These are phyloP conservation scores for Hippophae gyantsensis DNA, from an alignment of 306 rosid species.

Conservation along the genomic window DNA sequence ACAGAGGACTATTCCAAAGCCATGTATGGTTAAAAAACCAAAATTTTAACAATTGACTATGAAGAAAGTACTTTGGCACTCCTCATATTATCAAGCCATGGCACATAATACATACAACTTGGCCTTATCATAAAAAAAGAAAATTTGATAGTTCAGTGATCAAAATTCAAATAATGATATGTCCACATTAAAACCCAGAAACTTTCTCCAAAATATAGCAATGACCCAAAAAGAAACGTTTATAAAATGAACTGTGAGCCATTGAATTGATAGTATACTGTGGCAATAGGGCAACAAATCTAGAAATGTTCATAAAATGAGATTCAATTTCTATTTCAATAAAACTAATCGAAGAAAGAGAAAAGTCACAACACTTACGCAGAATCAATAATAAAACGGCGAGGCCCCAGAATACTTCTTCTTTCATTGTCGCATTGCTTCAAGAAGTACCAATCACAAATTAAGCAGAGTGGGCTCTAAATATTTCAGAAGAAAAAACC, in stretches of 20 bases:
- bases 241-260: background rate
- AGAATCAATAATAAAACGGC: conserved; percentile 26
- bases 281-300: background rate
- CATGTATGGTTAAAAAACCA: background rate
- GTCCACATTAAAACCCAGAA: conserved; percentile 7
- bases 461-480: conserved; percentile 12
- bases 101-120: conserved; percentile 1
- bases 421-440: conserved; percentile 33
- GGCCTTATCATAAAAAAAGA: background rate
- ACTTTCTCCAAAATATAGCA: background rate
- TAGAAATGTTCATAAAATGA: background rate
- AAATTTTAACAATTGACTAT: background rate
- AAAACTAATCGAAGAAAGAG: conserved; percentile 1
- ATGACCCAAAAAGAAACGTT: background rate
- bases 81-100: background rate
- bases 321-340: background rate
- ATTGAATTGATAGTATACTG: background rate
- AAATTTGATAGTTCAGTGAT: background rate
- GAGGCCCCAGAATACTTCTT: conserved; percentile 14
- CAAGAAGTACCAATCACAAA: background rate
- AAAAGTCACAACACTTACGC: conserved; percentile 24
- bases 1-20: background rate
- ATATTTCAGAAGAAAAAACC: conserved; percentile 8
- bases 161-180: background rate
- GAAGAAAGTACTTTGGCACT: background rate